Evolutionary conservation across 495 filamentous ascomycete species (phyloP), one percentile per base, ranked within the genome.

Genomic region (Neurospora sp.): DNA sequence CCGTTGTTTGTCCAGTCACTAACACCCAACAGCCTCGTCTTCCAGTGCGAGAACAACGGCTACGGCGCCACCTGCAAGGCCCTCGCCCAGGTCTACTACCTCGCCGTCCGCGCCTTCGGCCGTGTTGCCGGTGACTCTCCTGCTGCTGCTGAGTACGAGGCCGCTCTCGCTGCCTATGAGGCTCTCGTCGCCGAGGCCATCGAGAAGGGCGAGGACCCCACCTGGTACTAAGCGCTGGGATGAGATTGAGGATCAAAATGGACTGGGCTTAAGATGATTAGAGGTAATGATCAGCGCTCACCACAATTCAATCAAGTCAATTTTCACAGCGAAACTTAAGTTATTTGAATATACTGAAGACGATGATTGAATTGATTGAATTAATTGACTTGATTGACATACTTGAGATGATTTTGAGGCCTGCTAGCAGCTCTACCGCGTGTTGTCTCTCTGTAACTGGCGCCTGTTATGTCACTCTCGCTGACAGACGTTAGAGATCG

Each of bases 11-110:
- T 70, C 70, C 17, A 69, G 42, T n/a, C 42, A 43, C 62, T 75
- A 66, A 72, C 36, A 5, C 2, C 19, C 0, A 8, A 39, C n/a
- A 82, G 80, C 70, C 74, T 82, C 11, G 79, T 79, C 71, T 80
- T 76, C 70, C 77, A 81, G 24, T 82, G 81, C 72, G 34, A 69
- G 3, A 39, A 71, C 8, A 43, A 42, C 19, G 71, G 70, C 28
- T 45, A 45, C 10, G 31, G 43, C 8, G 69, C 66, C 1, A 66
- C 77, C 0, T 86, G 85, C 72, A 76, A 76, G 28, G 81, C 72
- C 0, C 71, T 83, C 2, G 85, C 84, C 0, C 76, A 86, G 15
- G 80, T 84, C 0, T 87, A 87, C 70, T 85, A 85, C 70, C 73
- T 77, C 15, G 84, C 84, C 31, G 85, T 86, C 19, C 76, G 82